These are phyloP conservation scores for Naganishia antarctica DNA, from an alignment of 768 basidiomycete genomes.

Conservation along the genomic window DNA sequence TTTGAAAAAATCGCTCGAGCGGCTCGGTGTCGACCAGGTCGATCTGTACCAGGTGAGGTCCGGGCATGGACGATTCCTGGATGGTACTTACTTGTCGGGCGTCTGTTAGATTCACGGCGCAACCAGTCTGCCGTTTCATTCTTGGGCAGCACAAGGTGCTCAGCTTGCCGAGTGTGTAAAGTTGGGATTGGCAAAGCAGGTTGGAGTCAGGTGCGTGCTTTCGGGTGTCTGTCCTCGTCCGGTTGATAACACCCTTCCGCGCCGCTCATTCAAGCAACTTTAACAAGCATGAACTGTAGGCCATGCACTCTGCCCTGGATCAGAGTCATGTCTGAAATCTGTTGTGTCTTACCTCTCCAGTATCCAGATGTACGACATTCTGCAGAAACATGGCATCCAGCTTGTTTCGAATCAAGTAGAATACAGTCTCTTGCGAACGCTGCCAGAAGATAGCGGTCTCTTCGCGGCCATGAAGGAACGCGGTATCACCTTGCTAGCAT, in stretches of 20 bases:
- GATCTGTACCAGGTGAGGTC: constrained; percentile 40
- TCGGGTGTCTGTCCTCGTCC: too few relatives aligned
- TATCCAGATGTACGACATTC: constrained; percentile 37
- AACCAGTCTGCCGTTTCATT: constrained; percentile 32
- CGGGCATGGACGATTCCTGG: not conserved
- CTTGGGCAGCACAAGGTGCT: constrained; percentile 36
- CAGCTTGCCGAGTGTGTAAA: constrained; percentile 43
- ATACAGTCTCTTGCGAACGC: constrained; percentile 42
- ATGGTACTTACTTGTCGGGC: not conserved
- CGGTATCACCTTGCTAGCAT: constrained; percentile 43
- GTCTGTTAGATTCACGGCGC: constrained; percentile 37
- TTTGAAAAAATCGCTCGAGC: constrained; percentile 31
- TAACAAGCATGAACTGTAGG: constrained; percentile 43
- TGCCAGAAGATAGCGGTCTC: constrained; percentile 43
- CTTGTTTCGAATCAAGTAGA: constrained; percentile 49
- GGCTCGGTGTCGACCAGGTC: constrained; percentile 40
- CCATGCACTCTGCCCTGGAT: not conserved
- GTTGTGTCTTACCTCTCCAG: constrained; percentile 23
- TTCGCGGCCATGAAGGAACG: constrained; percentile 45
- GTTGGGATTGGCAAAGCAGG: constrained; percentile 41
- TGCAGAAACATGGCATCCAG: constrained; percentile 39
- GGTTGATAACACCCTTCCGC: not conserved
- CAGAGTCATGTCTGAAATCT: not conserved
- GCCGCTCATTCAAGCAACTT: constrained; percentile 33
- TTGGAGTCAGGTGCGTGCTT: constrained; percentile 38